Conservation (phyloP, 441 rosid species). For the Metrosideros polymorpha region DNA sequence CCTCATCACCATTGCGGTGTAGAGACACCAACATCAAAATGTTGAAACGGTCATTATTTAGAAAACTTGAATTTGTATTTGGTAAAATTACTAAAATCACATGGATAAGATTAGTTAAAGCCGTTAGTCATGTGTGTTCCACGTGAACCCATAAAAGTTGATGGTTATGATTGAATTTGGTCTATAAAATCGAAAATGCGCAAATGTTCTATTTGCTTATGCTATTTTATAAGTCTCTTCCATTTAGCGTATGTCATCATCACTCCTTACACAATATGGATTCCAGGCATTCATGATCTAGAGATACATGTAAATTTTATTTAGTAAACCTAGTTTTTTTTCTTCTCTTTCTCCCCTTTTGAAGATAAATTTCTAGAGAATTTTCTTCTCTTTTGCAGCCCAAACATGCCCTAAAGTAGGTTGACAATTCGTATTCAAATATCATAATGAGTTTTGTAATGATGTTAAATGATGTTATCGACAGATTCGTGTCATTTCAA, state of each 20-base stretch:
- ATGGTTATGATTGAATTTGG: not conserved
- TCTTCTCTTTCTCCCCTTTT: not conserved
- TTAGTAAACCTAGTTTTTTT: not conserved
- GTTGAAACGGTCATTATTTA: no score
- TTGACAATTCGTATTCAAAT: not conserved
- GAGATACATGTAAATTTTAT: not conserved
- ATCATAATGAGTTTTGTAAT: not conserved
- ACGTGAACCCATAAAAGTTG: rapidly evolving
- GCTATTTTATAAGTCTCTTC: not conserved
- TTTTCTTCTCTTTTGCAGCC: not conserved
- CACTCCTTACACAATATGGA: no score
- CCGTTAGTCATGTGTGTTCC: rapidly evolving
- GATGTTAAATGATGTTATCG: not conserved
- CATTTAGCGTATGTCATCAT: not conserved
- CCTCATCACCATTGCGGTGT: no score
- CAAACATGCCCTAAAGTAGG: not conserved
- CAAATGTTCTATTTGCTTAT: not conserved
- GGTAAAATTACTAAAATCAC: not conserved
- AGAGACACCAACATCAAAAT: no score
- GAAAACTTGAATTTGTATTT: no score
- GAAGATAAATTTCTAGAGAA: not conserved
- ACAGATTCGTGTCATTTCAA: not conserved
- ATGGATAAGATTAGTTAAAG: rapidly evolving
- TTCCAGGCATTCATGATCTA: no score
- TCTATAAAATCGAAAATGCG: not conserved